Percentiles rank a stretch among this genome's conserved stretches.
phyloP scores from a whole-genome alignment of 2,329 filamentous ascomycete species.

The Colletotrichum kahawae region DNA sequence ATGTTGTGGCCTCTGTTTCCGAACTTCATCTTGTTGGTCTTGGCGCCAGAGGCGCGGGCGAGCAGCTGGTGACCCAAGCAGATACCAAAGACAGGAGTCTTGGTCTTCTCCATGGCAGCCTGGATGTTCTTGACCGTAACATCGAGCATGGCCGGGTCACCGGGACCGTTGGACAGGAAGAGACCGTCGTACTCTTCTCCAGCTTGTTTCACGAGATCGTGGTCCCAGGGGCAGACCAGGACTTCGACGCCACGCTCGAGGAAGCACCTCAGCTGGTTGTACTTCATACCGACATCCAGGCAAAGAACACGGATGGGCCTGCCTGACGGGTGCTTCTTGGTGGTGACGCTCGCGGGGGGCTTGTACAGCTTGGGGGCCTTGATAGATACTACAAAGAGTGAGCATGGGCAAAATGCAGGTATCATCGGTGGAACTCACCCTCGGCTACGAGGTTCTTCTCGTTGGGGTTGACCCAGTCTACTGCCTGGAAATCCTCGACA shows the following conservation, averaged over 20 bases:
- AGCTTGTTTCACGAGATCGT: constrained; percentile 80
- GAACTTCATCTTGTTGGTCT: constrained; percentile 97
- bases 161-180: constrained; percentile 97
- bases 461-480: constrained; percentile 94
- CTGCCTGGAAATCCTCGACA: constrained; percentile 68
- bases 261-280: constrained; percentile 95
- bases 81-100: constrained; percentile 92
- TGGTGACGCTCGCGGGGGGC: constrained; percentile 69
- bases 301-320: constrained; percentile 87
- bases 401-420: constrained; percentile 36
- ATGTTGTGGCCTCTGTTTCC: constrained; percentile 99
- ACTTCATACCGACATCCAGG: constrained; percentile 97
- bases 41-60: constrained; percentile 83
- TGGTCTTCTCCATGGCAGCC: constrained; percentile 76
- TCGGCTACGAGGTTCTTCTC: constrained; percentile 90
- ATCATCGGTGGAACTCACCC: constrained; percentile 66
- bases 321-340: constrained; percentile 84
- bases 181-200: constrained; percentile 92
- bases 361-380: constrained; percentile 85
- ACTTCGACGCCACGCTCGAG: constrained; percentile 92
- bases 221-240: constrained; percentile 93
- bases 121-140: constrained; percentile 81
- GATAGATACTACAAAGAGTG: constrained; percentile 75
- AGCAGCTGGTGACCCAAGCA: constrained; percentile 95
- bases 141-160: constrained; percentile 87